Evolutionary conservation across 1,284 basidiomycete species (phyloP).

Genomic region (Malassezia sp.): DNA sequence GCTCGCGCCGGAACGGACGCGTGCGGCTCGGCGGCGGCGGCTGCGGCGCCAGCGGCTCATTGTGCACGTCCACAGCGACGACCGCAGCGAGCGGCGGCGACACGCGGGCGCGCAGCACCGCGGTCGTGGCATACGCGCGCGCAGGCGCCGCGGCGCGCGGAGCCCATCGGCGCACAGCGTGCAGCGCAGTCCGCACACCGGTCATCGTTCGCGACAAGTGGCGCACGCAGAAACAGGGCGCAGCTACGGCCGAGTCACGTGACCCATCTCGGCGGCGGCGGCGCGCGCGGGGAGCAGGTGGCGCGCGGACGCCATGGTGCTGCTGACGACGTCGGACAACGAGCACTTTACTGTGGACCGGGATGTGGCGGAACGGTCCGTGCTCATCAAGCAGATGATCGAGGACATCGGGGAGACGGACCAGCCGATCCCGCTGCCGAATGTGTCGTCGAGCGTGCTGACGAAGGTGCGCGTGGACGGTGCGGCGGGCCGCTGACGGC

Average conservation of each 20-base stretch:
- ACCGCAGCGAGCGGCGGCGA: not conserved
- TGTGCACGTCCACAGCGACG: conserved; percentile 5
- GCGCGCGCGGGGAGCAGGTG: not conserved
- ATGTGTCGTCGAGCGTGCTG: conserved; percentile 88
- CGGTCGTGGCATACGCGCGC: conserved; percentile 1
- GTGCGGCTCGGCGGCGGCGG: not conserved
- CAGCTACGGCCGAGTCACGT: conserved; percentile 5
- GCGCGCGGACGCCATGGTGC: conserved; percentile 23
- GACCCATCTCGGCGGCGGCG: not conserved
- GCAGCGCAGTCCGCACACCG: not conserved
- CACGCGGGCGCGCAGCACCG: no score
- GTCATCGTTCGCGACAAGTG: not conserved
- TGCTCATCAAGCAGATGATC: conserved; percentile 98
- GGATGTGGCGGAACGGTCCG: conserved; percentile 85
- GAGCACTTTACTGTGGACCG: conserved; percentile 87
- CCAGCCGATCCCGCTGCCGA: conserved; percentile 86
- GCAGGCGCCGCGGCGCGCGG: not conserved
- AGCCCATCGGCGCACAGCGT: not conserved
- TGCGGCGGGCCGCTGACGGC: conserved; percentile 3
- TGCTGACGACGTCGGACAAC: conserved; percentile 65
- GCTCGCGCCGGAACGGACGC: conserved; percentile 22
- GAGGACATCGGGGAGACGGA: conserved; percentile 53
- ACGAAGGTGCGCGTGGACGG: conserved; percentile 66
- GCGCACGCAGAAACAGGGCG: not conserved
- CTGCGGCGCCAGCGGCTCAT: not conserved